A percentile compares a stretch with the other conserved stretches of the same genome.
These are phyloP conservation scores for Euphorbia tirucalli DNA, from an alignment of 345 rosid genomes.

Conservation along the genomic window DNA sequence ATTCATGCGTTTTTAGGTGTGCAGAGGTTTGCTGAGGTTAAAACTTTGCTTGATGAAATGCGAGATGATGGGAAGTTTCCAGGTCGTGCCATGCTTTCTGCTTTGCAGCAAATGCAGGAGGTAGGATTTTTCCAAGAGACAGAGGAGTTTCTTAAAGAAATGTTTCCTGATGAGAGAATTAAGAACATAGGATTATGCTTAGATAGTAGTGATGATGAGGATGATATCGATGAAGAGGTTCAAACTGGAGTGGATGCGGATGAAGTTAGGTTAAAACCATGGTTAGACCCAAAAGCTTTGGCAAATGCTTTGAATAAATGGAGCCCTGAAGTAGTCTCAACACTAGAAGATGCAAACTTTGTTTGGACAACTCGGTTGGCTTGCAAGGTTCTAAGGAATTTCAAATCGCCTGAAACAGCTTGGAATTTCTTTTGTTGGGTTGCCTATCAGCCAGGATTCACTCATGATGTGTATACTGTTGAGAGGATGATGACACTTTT, in stretches of 20 bases:
- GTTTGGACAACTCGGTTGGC: slow-evolving; percentile 86
- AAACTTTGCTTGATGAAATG: slow-evolving; percentile 62
- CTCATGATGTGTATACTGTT: slow-evolving; percentile 70
- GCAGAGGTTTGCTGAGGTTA: slow-evolving; percentile 49
- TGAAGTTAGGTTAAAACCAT: slow-evolving; percentile 61
- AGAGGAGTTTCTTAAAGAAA: slow-evolving; percentile 48
- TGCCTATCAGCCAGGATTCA: slow-evolving; percentile 73
- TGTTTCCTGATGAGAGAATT: slow-evolving; percentile 74
- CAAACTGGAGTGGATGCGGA: slow-evolving; percentile 14
- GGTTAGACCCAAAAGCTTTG: slow-evolving; percentile 88
- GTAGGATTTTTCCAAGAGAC: slow-evolving; percentile 58
- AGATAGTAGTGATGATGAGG: slow-evolving; percentile 31
- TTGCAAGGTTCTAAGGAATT: slow-evolving; percentile 74
- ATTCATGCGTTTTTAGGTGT: slow-evolving; percentile 50
- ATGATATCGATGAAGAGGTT: slow-evolving; percentile 10
- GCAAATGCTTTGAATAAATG: slow-evolving; percentile 63
- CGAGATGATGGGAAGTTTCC: slow-evolving; percentile 64
- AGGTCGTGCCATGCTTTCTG: slow-evolving; percentile 47
- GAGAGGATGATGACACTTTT: slow-evolving; percentile 76
- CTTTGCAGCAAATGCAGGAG: slow-evolving; percentile 54
- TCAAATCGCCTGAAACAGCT: slow-evolving; percentile 64
- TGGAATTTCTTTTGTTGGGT: slow-evolving; percentile 97
- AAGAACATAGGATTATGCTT: slow-evolving; percentile 37
- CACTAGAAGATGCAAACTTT: slow-evolving; percentile 61
- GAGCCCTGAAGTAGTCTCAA: slow-evolving; percentile 58